Evolutionary conservation across 176 grass and related monocot species (phyloP).

Genomic region (Musa schizocarpa): DNA sequence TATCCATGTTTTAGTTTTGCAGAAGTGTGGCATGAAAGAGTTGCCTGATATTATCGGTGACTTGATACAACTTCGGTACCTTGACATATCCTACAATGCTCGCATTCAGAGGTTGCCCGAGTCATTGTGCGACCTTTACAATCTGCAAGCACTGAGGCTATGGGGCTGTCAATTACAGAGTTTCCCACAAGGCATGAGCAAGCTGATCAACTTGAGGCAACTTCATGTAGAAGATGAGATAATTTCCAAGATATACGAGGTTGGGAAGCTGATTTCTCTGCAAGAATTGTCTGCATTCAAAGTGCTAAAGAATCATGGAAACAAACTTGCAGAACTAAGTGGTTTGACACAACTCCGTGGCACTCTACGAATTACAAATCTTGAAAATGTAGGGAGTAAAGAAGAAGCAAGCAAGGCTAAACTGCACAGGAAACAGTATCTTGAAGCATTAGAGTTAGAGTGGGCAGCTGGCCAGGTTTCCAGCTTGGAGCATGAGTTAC

Average conservation of each 20-base stretch:
- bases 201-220: constrained; percentile 10
- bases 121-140: constrained; percentile 24
- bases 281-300: too few species aligned
- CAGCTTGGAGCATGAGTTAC: too few species aligned
- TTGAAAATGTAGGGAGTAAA: constrained; percentile 20
- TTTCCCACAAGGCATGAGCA: constrained; percentile 12
- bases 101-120: constrained; percentile 11
- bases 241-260: too few species aligned
- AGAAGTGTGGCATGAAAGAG: background rate
- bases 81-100: constrained; percentile 14
- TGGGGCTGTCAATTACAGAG: constrained; percentile 2
- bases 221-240: background rate
- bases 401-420: constrained; percentile 1
- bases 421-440: too few species aligned
- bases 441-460: too few species aligned
- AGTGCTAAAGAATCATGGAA: constrained; percentile 1
- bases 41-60: constrained; percentile 20
- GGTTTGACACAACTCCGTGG: constrained; percentile 17
- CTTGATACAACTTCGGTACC: constrained; percentile 22
- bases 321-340: constrained; percentile 21
- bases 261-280: too few species aligned
- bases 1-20: constrained; percentile 14
- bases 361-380: constrained; percentile 7
- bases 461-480: too few species aligned
- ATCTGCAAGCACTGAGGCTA: constrained; percentile 17